Evolutionary conservation across 73 alveolate species (phyloP).

Genomic region (Tetrahymena malaccensis): DNA sequence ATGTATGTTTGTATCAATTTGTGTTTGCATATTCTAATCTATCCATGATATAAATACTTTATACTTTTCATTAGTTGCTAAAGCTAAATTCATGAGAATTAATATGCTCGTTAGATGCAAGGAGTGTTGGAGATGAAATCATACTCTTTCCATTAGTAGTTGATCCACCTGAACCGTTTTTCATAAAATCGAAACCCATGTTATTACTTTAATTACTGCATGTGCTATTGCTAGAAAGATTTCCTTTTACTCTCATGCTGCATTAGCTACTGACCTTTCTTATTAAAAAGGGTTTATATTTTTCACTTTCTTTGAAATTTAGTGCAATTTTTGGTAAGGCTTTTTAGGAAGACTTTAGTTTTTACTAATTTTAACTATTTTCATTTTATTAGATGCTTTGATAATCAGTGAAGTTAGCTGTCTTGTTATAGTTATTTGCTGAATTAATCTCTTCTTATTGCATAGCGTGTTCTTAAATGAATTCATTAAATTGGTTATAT

Average conservation of each 20-base stretch:
- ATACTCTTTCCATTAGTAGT: background rate
- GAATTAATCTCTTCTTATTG: background rate
- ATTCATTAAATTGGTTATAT: background rate
- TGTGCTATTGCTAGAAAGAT: background rate
- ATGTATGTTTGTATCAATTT: no score
- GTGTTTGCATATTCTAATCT: background rate
- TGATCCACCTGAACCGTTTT: background rate
- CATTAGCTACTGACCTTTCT: background rate
- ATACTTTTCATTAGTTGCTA: background rate
- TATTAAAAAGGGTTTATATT: background rate
- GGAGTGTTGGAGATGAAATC: background rate
- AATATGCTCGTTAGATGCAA: background rate
- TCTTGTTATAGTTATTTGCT: background rate
- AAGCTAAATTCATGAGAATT: background rate
- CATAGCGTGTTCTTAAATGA: background rate
- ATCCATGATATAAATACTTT: background rate
- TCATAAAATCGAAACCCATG: background rate
- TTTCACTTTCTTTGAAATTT: background rate
- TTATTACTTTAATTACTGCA: background rate
- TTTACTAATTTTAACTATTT: background rate
- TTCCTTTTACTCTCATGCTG: background rate
- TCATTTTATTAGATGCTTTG: background rate
- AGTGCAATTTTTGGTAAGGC: background rate
- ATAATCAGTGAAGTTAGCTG: background rate
- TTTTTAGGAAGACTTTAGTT: background rate